A percentile compares a stretch with the other conserved stretches of the same genome.
These are phyloP conservation scores for Scheffersomyces illinoinensis DNA, from an alignment of 1,139 yeast species.

Conservation along the genomic window DNA sequence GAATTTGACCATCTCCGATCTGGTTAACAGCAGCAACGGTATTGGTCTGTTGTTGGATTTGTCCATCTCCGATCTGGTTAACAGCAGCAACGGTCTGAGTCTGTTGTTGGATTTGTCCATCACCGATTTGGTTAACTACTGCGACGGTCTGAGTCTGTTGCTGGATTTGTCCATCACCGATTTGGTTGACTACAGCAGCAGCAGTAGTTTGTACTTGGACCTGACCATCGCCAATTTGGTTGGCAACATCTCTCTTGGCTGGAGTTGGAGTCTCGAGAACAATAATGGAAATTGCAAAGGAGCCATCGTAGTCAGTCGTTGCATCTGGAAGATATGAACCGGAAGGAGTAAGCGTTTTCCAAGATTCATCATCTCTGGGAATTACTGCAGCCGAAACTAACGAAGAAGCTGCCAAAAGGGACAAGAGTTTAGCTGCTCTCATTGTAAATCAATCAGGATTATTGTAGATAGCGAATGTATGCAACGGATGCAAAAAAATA, in stretches of 20 bases:
- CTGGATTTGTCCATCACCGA: slow-evolving; percentile 55
- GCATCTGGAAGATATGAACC: slow-evolving; percentile 23
- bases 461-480: background rate
- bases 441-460: background rate
- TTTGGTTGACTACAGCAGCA: slow-evolving; percentile 32
- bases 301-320: slow-evolving; percentile 22
- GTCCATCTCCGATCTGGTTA: slow-evolving; percentile 58
- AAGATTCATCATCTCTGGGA: slow-evolving; percentile 20
- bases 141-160: slow-evolving; percentile 30
- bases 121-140: slow-evolving; percentile 38
- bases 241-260: slow-evolving; percentile 23
- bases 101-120: slow-evolving; percentile 41
- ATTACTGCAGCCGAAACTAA: slow-evolving; percentile 3
- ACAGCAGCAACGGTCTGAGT: slow-evolving; percentile 41
- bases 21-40: slow-evolving; percentile 34
- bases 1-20: slow-evolving; percentile 51
- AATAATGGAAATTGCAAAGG: slow-evolving; percentile 29
- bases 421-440: background rate
- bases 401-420: background rate
- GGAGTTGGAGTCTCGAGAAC: slow-evolving; percentile 10
- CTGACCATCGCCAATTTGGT: slow-evolving; percentile 16
- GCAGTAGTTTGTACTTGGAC: slow-evolving; percentile 19
- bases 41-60: slow-evolving; percentile 46
- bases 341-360: slow-evolving; percentile 32
- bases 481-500: background rate